Conservation (phyloP, 1,284 basidiomycete species). For the Naganishia sp. region DNA sequence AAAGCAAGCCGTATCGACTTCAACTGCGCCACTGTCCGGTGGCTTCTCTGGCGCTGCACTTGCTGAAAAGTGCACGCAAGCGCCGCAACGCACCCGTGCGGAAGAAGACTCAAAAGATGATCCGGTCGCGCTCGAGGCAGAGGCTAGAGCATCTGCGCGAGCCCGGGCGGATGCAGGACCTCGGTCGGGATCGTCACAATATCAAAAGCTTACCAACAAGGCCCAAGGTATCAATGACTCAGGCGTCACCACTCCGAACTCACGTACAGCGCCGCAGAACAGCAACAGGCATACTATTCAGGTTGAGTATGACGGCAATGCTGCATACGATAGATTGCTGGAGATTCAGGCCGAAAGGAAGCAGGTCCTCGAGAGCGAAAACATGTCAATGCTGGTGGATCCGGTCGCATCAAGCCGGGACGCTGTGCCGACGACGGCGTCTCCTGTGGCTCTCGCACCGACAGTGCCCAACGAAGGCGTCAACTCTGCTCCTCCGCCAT, state of each 20-base stretch:
- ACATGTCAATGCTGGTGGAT: conserved; percentile 5
- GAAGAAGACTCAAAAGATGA: conserved; percentile 14
- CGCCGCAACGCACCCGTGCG: not conserved
- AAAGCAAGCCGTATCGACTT: conserved; percentile 8
- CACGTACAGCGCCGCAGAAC: conserved; percentile 45
- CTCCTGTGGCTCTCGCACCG: not conserved
- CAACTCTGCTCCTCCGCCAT: not conserved
- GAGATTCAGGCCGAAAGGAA: conserved; percentile 5
- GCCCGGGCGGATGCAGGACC: conserved; percentile 11
- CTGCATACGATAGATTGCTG: conserved; percentile 40
- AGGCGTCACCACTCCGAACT: conserved; percentile 17
- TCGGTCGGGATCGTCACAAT: not conserved
- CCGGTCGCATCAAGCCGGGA: conserved; percentile 9
- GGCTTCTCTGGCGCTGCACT: conserved; percentile 3
- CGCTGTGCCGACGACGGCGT: conserved; percentile 10
- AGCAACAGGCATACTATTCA: conserved; percentile 81
- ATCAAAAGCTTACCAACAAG: not conserved
- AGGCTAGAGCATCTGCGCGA: conserved; percentile 18
- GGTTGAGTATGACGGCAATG: conserved; percentile 72
- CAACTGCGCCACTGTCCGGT: conserved; percentile 1
- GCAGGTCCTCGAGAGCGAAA: not conserved
- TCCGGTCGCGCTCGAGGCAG: conserved; percentile 11
- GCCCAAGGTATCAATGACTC: not conserved
- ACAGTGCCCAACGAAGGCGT: not conserved
- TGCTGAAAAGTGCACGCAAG: not conserved